Conservation (phyloP, 2,329 filamentous ascomycete species). For the Sphaerulina populicola region DNA sequence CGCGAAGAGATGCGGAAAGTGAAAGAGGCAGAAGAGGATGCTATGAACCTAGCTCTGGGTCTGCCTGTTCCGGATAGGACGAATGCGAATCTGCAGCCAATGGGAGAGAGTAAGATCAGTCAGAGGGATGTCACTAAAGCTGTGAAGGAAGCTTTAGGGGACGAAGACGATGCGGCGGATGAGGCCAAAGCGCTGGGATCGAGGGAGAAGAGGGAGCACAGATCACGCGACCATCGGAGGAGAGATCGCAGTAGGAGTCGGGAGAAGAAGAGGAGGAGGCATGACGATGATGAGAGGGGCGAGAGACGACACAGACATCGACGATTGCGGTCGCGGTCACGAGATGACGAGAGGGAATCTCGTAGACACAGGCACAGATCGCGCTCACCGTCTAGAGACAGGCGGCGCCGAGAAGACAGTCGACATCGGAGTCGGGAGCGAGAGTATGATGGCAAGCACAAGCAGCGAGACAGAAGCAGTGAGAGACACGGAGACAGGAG, state of each 20-base stretch:
- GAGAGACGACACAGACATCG: constrained; percentile 19
- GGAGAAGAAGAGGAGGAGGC: constrained; percentile 15
- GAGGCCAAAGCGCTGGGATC: constrained; percentile 15
- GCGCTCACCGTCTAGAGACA: constrained; percentile 16
- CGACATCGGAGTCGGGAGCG: neutral
- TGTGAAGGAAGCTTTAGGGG: constrained; percentile 41
- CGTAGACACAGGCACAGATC: constrained; percentile 20
- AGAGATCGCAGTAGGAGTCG: constrained; percentile 24
- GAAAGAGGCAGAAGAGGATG: constrained; percentile 90
- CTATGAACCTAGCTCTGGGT: constrained; percentile 73
- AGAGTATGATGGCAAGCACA: constrained; percentile 13
- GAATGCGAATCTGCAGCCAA: constrained; percentile 56
- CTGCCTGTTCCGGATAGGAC: constrained; percentile 59
- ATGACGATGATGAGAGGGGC: constrained; percentile 19
- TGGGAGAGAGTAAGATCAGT: constrained; percentile 46
- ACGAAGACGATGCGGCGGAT: constrained; percentile 33
- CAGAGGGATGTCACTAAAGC: constrained; percentile 51
- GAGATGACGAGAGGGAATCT: constrained; percentile 21
- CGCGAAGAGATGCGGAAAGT: constrained; percentile 65
- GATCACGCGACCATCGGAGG: constrained; percentile 20
- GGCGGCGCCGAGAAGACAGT: constrained; percentile 1
- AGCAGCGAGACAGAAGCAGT: constrained; percentile 16
- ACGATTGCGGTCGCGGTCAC: constrained; percentile 26
- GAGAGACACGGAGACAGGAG: constrained; percentile 12
- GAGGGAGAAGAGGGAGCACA: constrained; percentile 15